Evolutionary conservation across 1,284 basidiomycete species (phyloP).

Genomic region (Exobasidium rhododendri): DNA sequence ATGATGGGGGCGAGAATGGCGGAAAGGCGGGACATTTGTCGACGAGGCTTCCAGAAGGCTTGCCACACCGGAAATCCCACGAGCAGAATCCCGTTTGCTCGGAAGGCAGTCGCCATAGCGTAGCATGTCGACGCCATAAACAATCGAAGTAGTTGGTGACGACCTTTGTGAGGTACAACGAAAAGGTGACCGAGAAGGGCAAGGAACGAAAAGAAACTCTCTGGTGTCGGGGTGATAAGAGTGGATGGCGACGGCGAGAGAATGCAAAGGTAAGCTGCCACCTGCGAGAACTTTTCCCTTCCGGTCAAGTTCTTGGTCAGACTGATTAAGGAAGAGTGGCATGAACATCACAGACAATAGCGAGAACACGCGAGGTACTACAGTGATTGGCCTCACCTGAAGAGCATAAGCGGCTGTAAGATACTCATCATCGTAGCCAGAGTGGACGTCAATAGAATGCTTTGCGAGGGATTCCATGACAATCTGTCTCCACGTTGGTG

Average conservation of each 20-base stretch:
- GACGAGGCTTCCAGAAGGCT: slow-evolving; percentile 45
- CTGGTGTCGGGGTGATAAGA: slow-evolving; percentile 70
- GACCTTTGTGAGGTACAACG: slow-evolving; percentile 58
- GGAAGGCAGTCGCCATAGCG: slow-evolving; percentile 66
- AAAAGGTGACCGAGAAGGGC: slow-evolving; percentile 62
- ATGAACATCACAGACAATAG: not conserved
- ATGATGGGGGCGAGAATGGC: not conserved
- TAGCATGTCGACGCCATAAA: slow-evolving; percentile 65
- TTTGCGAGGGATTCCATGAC: slow-evolving; percentile 28
- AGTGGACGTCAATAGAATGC: slow-evolving; percentile 23
- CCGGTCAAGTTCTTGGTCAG: slow-evolving; percentile 43
- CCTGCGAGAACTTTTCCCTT: slow-evolving; percentile 63
- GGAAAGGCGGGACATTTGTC: slow-evolving; percentile 3
- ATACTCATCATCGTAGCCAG: slow-evolving; percentile 50
- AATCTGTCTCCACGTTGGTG: not conserved
- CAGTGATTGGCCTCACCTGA: slow-evolving; percentile 57
- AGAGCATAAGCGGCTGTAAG: slow-evolving; percentile 62
- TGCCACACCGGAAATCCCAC: slow-evolving; percentile 62
- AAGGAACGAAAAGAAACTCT: slow-evolving; percentile 77
- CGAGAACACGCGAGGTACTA: not conserved
- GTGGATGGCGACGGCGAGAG: slow-evolving; percentile 77
- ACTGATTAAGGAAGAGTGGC: slow-evolving; percentile 26
- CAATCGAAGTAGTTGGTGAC: not conserved
- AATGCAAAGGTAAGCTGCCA: slow-evolving; percentile 68
- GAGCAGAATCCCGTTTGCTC: slow-evolving; percentile 78